Conservation (phyloP, 306 rosid species). For the Castanopsis chinensis region DNA sequence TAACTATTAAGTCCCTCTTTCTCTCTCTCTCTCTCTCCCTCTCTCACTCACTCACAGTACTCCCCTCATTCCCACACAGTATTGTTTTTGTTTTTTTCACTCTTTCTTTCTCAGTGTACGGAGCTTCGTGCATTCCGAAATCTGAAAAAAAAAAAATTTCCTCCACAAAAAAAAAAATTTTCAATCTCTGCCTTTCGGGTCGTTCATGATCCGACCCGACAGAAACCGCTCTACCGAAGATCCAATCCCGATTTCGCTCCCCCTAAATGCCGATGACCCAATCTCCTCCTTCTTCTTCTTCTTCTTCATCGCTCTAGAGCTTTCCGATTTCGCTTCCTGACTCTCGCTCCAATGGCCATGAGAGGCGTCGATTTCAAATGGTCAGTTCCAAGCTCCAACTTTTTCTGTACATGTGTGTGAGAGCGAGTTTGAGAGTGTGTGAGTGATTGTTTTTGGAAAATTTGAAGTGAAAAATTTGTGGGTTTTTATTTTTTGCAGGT, state of each 20-base stretch:
- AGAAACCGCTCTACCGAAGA: not conserved
- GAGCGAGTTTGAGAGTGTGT: not conserved
- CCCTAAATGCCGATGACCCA: conserved; percentile 19
- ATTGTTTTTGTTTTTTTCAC: not conserved
- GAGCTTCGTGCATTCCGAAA: conserved; percentile 7
- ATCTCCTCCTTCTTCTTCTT: not conserved
- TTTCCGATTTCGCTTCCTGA: not conserved
- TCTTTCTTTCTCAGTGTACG: not conserved
- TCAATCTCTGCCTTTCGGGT: not conserved
- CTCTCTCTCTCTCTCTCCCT: not conserved
- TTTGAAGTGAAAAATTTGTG: conserved; percentile 2
- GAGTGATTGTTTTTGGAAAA: not conserved
- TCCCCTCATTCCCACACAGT: not conserved
- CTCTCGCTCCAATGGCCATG: conserved; percentile 59
- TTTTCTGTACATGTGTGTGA: not conserved
- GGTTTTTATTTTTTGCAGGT: conserved; percentile 50
- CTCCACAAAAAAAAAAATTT: too few relatives aligned
- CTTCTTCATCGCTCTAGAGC: conserved; percentile 22
- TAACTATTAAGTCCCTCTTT: too few relatives aligned
- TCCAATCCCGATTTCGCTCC: conserved; percentile 14
- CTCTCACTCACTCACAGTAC: not conserved
- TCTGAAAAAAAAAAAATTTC: not conserved
- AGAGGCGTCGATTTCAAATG: conserved; percentile 97
- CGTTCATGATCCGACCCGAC: not conserved
- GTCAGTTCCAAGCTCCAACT: conserved; percentile 28